Base-by-base conservation (phyloP, 2,329 filamentous ascomycete genomes). In the Hymenoscyphus fraxineus region DNA sequence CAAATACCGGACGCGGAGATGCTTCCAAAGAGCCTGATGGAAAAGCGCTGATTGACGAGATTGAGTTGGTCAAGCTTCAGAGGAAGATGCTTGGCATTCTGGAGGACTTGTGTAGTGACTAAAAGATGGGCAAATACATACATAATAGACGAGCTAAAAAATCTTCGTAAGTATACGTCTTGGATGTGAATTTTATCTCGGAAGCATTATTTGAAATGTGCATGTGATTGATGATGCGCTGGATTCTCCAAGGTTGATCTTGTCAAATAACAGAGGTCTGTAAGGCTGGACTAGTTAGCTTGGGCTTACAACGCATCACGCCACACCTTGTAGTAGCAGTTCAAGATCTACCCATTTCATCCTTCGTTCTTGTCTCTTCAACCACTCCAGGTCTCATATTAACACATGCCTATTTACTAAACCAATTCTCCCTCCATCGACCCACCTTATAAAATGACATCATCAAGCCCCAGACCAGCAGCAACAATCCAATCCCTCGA, bases 31-130 rank as follows among this genome's bases (percentile, higher is more conserved):
- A 35, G 7, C 54, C 68, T 67, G 65, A 70, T 44, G 67, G 63
- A 56, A 74, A 70, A 54, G 70, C 56, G 0, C 71, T 71, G 60
- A 72, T 83, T 55, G 73, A 78, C 5, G 76, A 76, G 39, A 72
- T 73, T 3, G 80, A 83, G 60, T 68, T 83, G 57, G 70, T 75
- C 3, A 72, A 72, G 57, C 71, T 84, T 59, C 81, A 81, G 69
- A 77, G 75, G 61, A 78, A 77, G 65, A 82, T 84, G 78, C 67
- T 85, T 61, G 77, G 76, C 47, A 73, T 83, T 54, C 72, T 85
- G 58, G 78, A 83, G 71, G 82, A 84, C 73, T 74, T 84, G 51
- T 83, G 78, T 65, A 71, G 66, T 22, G 77, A 76, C 35, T 74
- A 66, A 73, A 66, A 73, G 38, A 35, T 35, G 19, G 40, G 16